Conservation (phyloP, 371 early-diverging fungal species). For the Rhizopus delemar region DNA sequence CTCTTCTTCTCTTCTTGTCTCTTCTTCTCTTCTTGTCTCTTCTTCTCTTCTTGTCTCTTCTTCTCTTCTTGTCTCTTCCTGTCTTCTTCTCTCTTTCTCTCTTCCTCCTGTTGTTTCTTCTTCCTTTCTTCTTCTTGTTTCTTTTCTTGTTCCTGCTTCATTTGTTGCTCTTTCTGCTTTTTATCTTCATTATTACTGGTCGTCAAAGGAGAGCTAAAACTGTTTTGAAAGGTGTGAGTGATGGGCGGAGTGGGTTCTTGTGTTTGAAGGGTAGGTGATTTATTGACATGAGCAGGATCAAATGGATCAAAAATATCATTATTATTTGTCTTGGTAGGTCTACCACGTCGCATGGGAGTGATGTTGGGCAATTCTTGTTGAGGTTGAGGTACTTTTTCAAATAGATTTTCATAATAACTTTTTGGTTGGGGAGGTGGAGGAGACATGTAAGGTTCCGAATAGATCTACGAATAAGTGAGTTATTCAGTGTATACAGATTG, state of each 20-base stretch:
- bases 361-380: conserved; percentile 50
- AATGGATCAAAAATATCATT: conserved; percentile 24
- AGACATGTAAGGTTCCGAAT: conserved; percentile 18
- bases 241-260: neutral
- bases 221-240: neutral
- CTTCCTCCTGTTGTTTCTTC: too few relatives aligned
- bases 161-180: too few relatives aligned
- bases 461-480: conserved; percentile 12
- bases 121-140: conserved; percentile 4
- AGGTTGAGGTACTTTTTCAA: conserved; percentile 43
- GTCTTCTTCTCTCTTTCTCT: too few relatives aligned
- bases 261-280: conserved; percentile 4
- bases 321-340: conserved; percentile 48
- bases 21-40: too few relatives aligned
- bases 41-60: too few relatives aligned
- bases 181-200: too few relatives aligned
- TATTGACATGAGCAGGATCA: conserved; percentile 19
- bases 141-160: neutral
- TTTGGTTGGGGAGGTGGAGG: neutral
- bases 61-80: too few relatives aligned
- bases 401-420: conserved; percentile 26
- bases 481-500: neutral
- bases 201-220: neutral
- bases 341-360: conserved; percentile 75
- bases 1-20: too few relatives aligned